Percentiles rank a stretch among this genome's conserved stretches.
Evolutionary conservation across 2,329 filamentous ascomycete genomes (phyloP).

Genomic region (Phialophora macrospora): DNA sequence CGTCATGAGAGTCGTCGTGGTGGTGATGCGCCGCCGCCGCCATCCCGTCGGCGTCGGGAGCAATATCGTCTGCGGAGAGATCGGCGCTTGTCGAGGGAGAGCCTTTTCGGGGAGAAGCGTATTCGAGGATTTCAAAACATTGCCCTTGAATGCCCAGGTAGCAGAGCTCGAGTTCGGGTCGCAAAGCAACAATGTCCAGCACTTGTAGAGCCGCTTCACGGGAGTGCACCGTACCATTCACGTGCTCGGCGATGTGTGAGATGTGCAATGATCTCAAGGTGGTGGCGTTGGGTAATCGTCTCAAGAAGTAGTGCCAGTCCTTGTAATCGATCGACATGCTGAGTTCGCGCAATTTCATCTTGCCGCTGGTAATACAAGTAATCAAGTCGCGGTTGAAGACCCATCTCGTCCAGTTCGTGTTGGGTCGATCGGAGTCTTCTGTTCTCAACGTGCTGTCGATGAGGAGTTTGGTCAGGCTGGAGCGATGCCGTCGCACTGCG

Average conservation of each 20-base stretch:
- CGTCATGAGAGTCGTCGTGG: constrained; percentile 43
- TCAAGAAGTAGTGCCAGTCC: constrained; percentile 83
- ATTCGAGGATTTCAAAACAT: constrained; percentile 81
- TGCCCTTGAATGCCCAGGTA: constrained; percentile 77
- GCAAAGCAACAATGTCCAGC: constrained; percentile 75
- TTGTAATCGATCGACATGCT: constrained; percentile 73
- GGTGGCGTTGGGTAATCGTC: constrained; percentile 71
- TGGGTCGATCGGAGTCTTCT: constrained; percentile 37
- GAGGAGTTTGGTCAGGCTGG: constrained; percentile 73
- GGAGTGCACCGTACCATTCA: constrained; percentile 62
- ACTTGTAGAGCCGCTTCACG: constrained; percentile 76
- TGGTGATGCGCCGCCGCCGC: constrained; percentile 35
- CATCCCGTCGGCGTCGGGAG: constrained; percentile 31
- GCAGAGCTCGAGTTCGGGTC: constrained; percentile 75
- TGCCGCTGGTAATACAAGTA: constrained; percentile 74
- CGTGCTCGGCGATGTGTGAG: constrained; percentile 68
- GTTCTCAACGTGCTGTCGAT: constrained; percentile 68
- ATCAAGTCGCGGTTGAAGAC: constrained; percentile 71
- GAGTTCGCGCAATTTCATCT: constrained; percentile 74
- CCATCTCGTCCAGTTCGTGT: constrained; percentile 68
- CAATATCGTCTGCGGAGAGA: constrained; percentile 33
- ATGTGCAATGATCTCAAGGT: constrained; percentile 74
- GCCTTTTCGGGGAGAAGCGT: constrained; percentile 28
- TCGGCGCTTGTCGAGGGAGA: constrained; percentile 8
- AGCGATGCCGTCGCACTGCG: constrained; percentile 70